Evolutionary conservation across 176 grass and related monocot genomes (phyloP), one percentile per base, ranked within the genome.

Genomic region (Carex parvula): DNA sequence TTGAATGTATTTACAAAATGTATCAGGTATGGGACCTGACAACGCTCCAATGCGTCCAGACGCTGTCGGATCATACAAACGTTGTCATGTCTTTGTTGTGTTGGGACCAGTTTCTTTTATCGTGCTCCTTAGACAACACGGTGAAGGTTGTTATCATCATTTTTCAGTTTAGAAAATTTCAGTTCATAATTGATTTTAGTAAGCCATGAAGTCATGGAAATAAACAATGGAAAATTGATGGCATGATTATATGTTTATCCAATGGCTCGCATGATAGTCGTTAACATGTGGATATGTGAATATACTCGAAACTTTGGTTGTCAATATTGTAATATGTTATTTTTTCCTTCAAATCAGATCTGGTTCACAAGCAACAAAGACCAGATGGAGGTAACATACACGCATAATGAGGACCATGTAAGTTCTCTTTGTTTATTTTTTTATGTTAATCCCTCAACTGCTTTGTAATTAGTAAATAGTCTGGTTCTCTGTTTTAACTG

Each of bases 21-120:
- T 96, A 88, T 84, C 90, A 99, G 97, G 97, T 91, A 17, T 99
- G 97, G 97, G 93, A 99, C 81, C 86, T 99, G 71, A 70, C 91
- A 90, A 92, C 87, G 5, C 83, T 99, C 79, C 97, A 94, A 81
- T 96, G 97, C 55, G 81, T 96, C 83, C 97, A 96, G 78, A 99
- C 91, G 3, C 97, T 99, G 81, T 89, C 90, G 70, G 93, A 94
- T 68, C 97, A 99, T 82, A 89, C 88, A 3, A 85, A 79, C 64
- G 90, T 91, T 65, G 93, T 99, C 46, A 99, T 96, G 93, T 93
- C 93, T 85, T 67, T 99, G 44, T 84, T 99, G 42, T 96, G 93
- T 82, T 99, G 97, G 97, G 93, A 99, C 79, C 91, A 99, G 44
- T 99, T 99, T 87, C 88, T 99, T 60, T 84, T 99, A 87, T 99